Conservation (phyloP, 768 basidiomycete genomes). For the Mrakia frigida region DNA sequence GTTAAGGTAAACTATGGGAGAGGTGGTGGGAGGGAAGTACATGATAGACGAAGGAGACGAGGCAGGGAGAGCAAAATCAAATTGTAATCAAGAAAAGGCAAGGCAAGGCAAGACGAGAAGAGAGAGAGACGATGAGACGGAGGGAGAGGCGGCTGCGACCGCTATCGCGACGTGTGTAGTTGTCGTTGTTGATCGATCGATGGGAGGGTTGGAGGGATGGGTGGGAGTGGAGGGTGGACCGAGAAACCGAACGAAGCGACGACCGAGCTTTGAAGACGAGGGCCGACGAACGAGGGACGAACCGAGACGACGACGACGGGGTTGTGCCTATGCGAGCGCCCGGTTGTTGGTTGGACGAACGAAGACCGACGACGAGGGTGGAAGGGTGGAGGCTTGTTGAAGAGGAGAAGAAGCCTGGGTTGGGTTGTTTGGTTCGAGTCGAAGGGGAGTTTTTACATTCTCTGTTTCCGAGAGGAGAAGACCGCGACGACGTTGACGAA, state of each 20-base stretch:
- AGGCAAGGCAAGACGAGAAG: neutral
- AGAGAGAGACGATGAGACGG: neutral
- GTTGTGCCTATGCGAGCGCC: neutral
- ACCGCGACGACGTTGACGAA: neutral
- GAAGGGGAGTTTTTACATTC: neutral
- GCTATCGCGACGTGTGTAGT: too few relatives aligned
- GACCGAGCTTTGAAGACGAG: too few relatives aligned
- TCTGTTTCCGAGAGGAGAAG: neutral
- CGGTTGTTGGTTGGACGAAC: neutral
- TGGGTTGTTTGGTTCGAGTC: neutral
- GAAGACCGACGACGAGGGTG: neutral
- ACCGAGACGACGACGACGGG: neutral
- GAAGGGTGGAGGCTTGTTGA: neutral
- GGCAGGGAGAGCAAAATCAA: neutral
- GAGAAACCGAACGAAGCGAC: too few relatives aligned
- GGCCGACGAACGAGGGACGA: neutral
- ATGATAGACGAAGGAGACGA: neutral
- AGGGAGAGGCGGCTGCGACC: neutral
- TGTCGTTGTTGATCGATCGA: too few relatives aligned
- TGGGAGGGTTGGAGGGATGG: too few relatives aligned
- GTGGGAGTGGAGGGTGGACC: too few relatives aligned
- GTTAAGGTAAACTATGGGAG: too few relatives aligned
- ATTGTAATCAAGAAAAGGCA: neutral
- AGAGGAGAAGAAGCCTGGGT: neutral
- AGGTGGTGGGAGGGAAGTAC: neutral